Evolutionary conservation across 2,329 filamentous ascomycete genomes (phyloP).

Genomic region (Diplodia seriata): DNA sequence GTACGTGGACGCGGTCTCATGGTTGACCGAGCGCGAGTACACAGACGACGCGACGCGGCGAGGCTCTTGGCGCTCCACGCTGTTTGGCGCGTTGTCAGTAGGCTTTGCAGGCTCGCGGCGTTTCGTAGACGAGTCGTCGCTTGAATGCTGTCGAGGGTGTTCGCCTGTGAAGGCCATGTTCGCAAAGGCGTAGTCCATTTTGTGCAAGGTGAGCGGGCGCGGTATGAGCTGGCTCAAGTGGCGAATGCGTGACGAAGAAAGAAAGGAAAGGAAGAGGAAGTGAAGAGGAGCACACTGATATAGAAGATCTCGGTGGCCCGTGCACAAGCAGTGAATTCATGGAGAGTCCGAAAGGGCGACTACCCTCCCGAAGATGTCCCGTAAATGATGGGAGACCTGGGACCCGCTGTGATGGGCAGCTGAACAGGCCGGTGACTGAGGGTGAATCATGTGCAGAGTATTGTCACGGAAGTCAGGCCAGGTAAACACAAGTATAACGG

Average conservation of each 20-base stretch:
- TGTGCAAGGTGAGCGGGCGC: not conserved
- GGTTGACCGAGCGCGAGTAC: slow-evolving; percentile 4
- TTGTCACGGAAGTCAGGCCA: not conserved
- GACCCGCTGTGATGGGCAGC: not conserved
- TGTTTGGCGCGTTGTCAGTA: not conserved
- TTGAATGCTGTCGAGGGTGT: not conserved
- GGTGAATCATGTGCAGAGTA: not conserved
- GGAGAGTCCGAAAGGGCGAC: not conserved
- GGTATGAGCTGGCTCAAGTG: not conserved
- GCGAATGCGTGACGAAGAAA: not conserved
- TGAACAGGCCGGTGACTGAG: not conserved
- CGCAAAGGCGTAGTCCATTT: slow-evolving; percentile 4
- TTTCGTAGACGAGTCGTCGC: not conserved
- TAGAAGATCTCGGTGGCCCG: not conserved
- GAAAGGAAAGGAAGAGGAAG: not conserved
- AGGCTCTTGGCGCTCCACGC: not conserved
- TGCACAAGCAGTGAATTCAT: not conserved
- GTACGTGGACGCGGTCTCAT: not conserved
- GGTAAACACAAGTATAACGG: not conserved
- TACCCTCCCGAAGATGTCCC: not conserved
- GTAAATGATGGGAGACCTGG: not conserved
- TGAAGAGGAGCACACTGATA: not conserved
- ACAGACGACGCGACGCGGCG: slow-evolving; percentile 2
- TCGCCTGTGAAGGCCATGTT: not conserved
- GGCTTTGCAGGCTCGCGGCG: not conserved